Percentiles rank a stretch among this genome's conserved stretches.
Evolutionary conservation across 257 asterid genomes (phyloP).

Genomic region (Buddleja alternifolia): DNA sequence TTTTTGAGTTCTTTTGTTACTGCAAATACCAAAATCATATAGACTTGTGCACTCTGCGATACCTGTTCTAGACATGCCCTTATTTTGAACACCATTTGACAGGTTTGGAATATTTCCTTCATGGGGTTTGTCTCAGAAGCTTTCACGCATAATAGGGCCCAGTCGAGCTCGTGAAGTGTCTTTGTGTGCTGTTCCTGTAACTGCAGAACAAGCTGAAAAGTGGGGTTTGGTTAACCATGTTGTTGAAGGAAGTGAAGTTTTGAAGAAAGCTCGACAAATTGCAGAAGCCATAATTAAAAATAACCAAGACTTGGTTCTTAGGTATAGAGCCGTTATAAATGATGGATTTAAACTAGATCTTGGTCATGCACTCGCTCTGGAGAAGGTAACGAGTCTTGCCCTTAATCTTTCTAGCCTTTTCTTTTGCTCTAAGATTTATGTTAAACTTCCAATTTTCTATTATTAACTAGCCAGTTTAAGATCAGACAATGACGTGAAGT

Average conservation of each 20-base stretch:
- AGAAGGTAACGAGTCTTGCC: constrained; percentile 62
- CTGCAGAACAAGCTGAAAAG: constrained; percentile 86
- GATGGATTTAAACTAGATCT: constrained; percentile 84
- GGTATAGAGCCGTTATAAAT: constrained; percentile 80
- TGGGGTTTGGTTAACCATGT: constrained; percentile 97
- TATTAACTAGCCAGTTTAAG: neutral
- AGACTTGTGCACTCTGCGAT: neutral
- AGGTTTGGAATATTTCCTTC: constrained; percentile 99
- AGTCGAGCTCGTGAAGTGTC: constrained; percentile 87
- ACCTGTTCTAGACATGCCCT: neutral
- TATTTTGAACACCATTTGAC: constrained; percentile 28
- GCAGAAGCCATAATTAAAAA: constrained; percentile 90
- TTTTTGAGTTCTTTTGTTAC: neutral
- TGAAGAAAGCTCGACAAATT: constrained; percentile 71
- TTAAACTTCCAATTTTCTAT: neutral
- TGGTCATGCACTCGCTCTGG: constrained; percentile 75
- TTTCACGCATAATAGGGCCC: constrained; percentile 84
- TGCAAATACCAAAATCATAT: neutral
- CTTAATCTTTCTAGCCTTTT: neutral
- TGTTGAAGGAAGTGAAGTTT: constrained; percentile 68
- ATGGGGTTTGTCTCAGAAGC: constrained; percentile 98
- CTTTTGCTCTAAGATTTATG: neutral
- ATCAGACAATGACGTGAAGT: neutral
- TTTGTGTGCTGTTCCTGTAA: constrained; percentile 65
- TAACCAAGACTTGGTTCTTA: constrained; percentile 74